Percentiles rank a stretch among this genome's conserved stretches.
phyloP scores from a whole-genome alignment of 768 basidiomycete genomes.

The Boletus rubropictus region DNA sequence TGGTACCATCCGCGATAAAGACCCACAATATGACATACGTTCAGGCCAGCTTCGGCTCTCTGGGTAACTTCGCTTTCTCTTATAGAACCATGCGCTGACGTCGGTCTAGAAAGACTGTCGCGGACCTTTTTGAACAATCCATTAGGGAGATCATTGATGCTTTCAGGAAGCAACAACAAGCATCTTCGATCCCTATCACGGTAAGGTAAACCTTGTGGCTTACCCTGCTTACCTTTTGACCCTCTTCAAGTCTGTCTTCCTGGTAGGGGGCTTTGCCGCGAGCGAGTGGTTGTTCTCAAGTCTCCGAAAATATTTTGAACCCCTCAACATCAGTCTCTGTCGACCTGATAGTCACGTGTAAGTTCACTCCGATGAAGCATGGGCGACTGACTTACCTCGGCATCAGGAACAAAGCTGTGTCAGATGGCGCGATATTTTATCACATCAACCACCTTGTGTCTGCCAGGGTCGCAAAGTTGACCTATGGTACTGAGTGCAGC shows the following conservation, averaged over 20 bases:
- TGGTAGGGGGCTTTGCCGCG: constrained; percentile 52
- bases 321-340: constrained; percentile 37
- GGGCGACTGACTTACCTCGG: constrained; percentile 8
- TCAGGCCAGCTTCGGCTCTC: constrained; percentile 36
- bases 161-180: constrained; percentile 30
- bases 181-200: constrained; percentile 29
- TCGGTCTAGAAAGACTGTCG: constrained; percentile 33
- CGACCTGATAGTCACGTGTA: constrained; percentile 53
- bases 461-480: constrained; percentile 41
- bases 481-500: constrained; percentile 42
- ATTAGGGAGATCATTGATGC: constrained; percentile 34
- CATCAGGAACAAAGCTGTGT: constrained; percentile 44
- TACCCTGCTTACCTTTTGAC: not conserved
- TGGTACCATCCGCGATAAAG: constrained; percentile 36
- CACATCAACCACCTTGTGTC: constrained; percentile 45
- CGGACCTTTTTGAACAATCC: constrained; percentile 41
- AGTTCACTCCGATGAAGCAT: constrained; percentile 16
- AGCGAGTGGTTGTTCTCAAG: constrained; percentile 44
- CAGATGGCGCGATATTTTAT: constrained; percentile 43
- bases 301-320: constrained; percentile 36
- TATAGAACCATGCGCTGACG: not conserved
- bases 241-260: constrained; percentile 33
- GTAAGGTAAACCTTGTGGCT: constrained; percentile 17
- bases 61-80: constrained; percentile 24
- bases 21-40: constrained; percentile 34